Conservation (phyloP, 768 basidiomycete species). For the Mycena galopus region DNA sequence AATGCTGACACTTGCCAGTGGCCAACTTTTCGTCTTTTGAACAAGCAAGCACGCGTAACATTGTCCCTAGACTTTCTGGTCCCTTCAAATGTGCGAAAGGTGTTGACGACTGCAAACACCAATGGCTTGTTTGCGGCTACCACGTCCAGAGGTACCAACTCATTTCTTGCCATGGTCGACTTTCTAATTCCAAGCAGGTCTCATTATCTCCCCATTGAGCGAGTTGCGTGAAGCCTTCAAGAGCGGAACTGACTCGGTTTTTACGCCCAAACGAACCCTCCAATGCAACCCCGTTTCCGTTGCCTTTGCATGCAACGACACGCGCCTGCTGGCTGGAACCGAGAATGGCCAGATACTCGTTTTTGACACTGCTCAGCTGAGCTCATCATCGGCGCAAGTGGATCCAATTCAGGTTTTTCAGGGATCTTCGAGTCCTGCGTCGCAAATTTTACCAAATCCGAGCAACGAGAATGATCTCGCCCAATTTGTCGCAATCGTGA, state of each 20-base stretch:
- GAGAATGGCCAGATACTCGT: constrained; percentile 70
- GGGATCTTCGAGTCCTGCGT: constrained; percentile 57
- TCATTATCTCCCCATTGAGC: constrained; percentile 71
- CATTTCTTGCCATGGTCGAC: constrained; percentile 1
- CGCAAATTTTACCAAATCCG: constrained; percentile 76
- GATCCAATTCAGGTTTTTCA: constrained; percentile 61
- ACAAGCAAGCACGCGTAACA: constrained; percentile 74
- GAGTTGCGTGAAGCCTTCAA: constrained; percentile 70
- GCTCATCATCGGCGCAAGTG: constrained; percentile 58
- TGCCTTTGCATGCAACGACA: constrained; percentile 69
- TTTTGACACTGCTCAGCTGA: constrained; percentile 68
- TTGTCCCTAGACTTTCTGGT: constrained; percentile 64
- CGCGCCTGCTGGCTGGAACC: constrained; percentile 70
- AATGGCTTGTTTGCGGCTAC: constrained; percentile 82
- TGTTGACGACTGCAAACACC: constrained; percentile 71
- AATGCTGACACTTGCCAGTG: constrained; percentile 50
- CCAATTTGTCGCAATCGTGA: constrained; percentile 71
- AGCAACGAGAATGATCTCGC: constrained; percentile 63
- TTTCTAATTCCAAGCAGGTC: constrained; percentile 52
- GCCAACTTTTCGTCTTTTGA: constrained; percentile 62
- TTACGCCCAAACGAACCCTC: constrained; percentile 67
- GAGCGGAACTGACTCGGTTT: constrained; percentile 55
- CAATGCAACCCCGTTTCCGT: constrained; percentile 65
- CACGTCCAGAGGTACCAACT: constrained; percentile 33
- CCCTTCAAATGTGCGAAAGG: constrained; percentile 56